Evolutionary conservation across 2,329 filamentous ascomycete species (phyloP).

Genomic region (Peltaster fructicola): DNA sequence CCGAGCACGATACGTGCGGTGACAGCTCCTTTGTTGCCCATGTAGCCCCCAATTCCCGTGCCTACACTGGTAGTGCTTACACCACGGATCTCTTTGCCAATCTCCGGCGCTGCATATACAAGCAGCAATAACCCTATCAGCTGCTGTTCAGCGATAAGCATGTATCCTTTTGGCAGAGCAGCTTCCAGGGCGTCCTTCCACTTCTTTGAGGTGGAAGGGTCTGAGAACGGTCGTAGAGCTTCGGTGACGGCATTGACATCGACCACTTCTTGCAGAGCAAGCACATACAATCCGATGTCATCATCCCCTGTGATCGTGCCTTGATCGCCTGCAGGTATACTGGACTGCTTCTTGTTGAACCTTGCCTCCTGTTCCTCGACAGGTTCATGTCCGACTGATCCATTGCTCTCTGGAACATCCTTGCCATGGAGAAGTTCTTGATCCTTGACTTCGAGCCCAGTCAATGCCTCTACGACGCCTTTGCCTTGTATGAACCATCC

Average conservation of each 20-base stretch:
- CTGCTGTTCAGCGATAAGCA: conserved; percentile 63
- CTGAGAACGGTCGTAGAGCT: conserved; percentile 58
- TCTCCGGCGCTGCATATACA: conserved; percentile 64
- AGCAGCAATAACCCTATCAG: conserved; percentile 71
- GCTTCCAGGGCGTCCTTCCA: conserved; percentile 66
- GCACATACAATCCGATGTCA: conserved; percentile 73
- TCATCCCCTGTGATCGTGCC: conserved; percentile 37
- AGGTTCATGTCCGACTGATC: conserved; percentile 22
- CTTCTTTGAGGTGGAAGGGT: conserved; percentile 51
- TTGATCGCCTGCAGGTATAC: conserved; percentile 28
- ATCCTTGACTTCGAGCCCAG: conserved; percentile 28
- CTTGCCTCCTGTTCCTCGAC: conserved; percentile 31
- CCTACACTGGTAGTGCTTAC: conserved; percentile 71
- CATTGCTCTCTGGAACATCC: conserved; percentile 7
- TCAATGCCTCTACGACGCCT: conserved; percentile 47
- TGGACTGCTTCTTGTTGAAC: conserved; percentile 24
- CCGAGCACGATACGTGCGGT: conserved; percentile 67
- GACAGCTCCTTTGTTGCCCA: conserved; percentile 91
- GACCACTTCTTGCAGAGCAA: conserved; percentile 84
- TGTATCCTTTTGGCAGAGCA: conserved; percentile 60
- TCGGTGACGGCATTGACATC: conserved; percentile 67
- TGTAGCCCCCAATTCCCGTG: conserved; percentile 78
- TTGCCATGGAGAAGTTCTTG: conserved; percentile 6
- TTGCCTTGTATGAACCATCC: conserved; percentile 74
- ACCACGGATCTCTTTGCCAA: conserved; percentile 58